Base-by-base conservation (phyloP, 176 grass and related monocot species). In the Typha latifolia region DNA sequence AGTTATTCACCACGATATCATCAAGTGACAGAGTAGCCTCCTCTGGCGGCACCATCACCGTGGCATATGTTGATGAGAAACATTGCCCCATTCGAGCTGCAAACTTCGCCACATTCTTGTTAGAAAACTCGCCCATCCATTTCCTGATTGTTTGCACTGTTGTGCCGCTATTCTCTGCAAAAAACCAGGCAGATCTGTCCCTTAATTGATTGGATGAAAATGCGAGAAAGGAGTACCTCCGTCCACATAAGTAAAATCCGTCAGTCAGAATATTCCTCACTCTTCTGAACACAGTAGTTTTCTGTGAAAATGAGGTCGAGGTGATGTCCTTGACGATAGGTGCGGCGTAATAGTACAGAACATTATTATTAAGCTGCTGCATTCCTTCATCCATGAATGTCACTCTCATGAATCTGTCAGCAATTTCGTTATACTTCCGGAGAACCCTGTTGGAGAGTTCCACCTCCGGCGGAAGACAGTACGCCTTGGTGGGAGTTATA, bases 11-110 rank as follows among this genome's bases (percentile, higher is more conserved):
- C 49, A 80, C 22, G 71, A 96, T 66, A 63, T 96, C 92, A 6
- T 75, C 69, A 52, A 86, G 73, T 14, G 47, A 55, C 57, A 64
- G 50, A 67, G 86, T 66, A 9, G 82, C 77, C 69, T 89, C 74
- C 31, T 81, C 14, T 9, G 59, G 50, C n/a, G 80, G 72, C 61
- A 91, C 62, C 12, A 79, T 62, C 20, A 96, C 82, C 1, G 88
- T 91, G 4, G 92, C 92, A 80, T 86, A 96, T 16, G 92, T 96
- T 16, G 92, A 91, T 32, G 92, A 96, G 77, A 96, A 96, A 62
- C 92, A 91, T 67, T 89, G 92, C 7, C 92, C 92, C 92, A 96
- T 96, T 47, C 92, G 69, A 68, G 88, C 82, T 2, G 82, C 72
- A 4, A 86, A 84, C 69, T 89, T 96, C 37, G 92, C 92, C 5